Base-by-base conservation (phyloP, 2,329 filamentous ascomycete genomes). In the Pyrenochaeta sp. region DNA sequence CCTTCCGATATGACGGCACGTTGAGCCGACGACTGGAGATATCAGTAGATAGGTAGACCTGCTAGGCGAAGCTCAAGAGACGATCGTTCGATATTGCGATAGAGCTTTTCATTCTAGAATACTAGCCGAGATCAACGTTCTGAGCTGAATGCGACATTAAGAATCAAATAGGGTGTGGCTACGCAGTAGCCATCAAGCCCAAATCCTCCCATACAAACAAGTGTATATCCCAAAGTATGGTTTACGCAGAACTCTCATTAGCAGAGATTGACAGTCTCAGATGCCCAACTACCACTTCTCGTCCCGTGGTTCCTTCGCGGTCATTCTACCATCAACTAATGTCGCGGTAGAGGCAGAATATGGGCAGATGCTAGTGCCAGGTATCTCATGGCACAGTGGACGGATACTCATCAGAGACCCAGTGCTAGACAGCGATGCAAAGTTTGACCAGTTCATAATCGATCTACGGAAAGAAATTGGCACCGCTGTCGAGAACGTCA, bases 291-390 rank as follows among this genome's bases (percentile, higher is more conserved):
- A 65, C 24, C 59, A 60, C 36, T 58, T 62, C 45, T 50, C 62
- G 24, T 56, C 59, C 2, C 59, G 71, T 19, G 72, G 70, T 28
- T 58, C 69, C 25, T 75, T 75, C 50, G 73, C 71, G 19, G 61
- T 76, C 9, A 74, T 75, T 48, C 59, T 76, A 27, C 72, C 73
- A 1, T 73, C 72, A 8, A 75, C 73, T n/a, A 74, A 76, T 57
- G 74, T 72, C 24, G 67, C 67, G 27, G 72, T 76, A n/a, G 73
- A 76, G 53, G 73, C 72, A 36, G 71, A 74, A 55, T 76, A 73
- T 59, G 67, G 66, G 46, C 66, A 70, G 54, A 75, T 75, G 72
- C 58, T 65, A 1, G 73, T 75, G 15, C 64, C 64, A 40, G 72
- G 72, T 30, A 68, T 74, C 15, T 73, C 71, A 50, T 74, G 69